Percentiles rank a stretch among this genome's conserved stretches.
Evolutionary conservation across 2,329 filamentous ascomycete species (phyloP).

Genomic region (Tolypocladium ovalisporum): DNA sequence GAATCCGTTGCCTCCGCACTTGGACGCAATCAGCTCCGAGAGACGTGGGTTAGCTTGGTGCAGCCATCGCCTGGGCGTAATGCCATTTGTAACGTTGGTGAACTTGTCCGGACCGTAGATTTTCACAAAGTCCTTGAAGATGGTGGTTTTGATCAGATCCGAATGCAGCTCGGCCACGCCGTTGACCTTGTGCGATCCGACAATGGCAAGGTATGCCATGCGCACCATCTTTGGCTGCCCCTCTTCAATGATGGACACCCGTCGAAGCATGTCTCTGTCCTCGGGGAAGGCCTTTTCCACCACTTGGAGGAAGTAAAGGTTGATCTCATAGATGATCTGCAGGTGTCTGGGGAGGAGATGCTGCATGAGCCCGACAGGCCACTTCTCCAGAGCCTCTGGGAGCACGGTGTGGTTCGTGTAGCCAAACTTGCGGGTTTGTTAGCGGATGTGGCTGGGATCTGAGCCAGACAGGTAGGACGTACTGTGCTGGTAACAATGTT

Average conservation of each 20-base stretch:
- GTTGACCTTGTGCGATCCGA: constrained; percentile 98
- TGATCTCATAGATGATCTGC: constrained; percentile 98
- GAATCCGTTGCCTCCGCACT: constrained; percentile 73
- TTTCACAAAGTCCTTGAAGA: constrained; percentile 96
- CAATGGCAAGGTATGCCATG: constrained; percentile 91
- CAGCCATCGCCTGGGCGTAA: constrained; percentile 91
- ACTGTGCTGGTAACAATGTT: constrained; percentile 60
- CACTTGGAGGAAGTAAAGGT: constrained; percentile 79
- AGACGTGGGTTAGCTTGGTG: constrained; percentile 93
- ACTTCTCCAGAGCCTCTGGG: constrained; percentile 94
- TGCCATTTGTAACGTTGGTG: constrained; percentile 96
- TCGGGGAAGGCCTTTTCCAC: constrained; percentile 88
- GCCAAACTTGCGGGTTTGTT: constrained; percentile 51
- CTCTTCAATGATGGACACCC: constrained; percentile 97
- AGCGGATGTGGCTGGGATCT: constrained; percentile 1
- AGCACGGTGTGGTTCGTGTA: constrained; percentile 99
- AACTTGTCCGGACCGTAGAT: constrained; percentile 97
- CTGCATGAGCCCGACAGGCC: constrained; percentile 88
- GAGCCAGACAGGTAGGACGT: constrained; percentile 15
- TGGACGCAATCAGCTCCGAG: constrained; percentile 84
- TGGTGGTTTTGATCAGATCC: constrained; percentile 96
- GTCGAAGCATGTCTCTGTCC: constrained; percentile 71
- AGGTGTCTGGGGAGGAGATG: constrained; percentile 88
- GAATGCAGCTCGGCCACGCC: constrained; percentile 96
- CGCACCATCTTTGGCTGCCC: constrained; percentile 95